Evolutionary conservation across 345 rosid species (phyloP).

Genomic region (Hevea brasiliensis): DNA sequence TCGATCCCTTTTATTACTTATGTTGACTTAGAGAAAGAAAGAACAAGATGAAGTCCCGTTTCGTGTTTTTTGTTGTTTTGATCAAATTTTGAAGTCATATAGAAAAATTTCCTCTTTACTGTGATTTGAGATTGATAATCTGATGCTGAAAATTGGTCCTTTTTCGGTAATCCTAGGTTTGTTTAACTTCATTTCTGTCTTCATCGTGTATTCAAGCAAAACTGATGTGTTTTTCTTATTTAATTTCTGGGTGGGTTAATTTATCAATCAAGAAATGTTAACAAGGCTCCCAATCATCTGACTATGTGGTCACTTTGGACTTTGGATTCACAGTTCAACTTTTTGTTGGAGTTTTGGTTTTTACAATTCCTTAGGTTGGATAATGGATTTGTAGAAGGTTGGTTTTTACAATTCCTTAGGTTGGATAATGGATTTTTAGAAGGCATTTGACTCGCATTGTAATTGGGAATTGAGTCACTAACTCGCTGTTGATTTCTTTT

Average conservation of each 20-base stretch:
- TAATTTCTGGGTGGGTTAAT: not conserved
- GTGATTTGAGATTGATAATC: not conserved
- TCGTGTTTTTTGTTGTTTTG: constrained; percentile 1
- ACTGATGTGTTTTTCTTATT: not conserved
- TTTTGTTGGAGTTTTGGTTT: not conserved
- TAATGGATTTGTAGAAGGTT: not conserved
- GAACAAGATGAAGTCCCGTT: not conserved
- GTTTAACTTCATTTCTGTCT: not conserved
- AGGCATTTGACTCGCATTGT: not conserved
- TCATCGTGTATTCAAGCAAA: not conserved
- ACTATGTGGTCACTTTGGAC: not conserved
- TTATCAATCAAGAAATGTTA: not conserved
- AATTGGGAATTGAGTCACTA: not conserved
- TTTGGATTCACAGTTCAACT: not conserved
- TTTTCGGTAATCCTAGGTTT: not conserved
- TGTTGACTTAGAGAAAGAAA: not conserved
- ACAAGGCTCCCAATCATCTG: not conserved
- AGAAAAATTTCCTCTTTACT: not conserved
- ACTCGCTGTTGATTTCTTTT: not conserved
- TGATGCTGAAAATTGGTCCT: constrained; percentile 1
- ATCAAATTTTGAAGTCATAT: not conserved
- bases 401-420: not conserved
- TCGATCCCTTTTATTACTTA: not conserved
- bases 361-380: not conserved
- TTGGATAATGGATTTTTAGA: too few species aligned